Evolutionary conservation across 805 yeast species (phyloP).

Genomic region (Phaffomyces opuntiae): DNA sequence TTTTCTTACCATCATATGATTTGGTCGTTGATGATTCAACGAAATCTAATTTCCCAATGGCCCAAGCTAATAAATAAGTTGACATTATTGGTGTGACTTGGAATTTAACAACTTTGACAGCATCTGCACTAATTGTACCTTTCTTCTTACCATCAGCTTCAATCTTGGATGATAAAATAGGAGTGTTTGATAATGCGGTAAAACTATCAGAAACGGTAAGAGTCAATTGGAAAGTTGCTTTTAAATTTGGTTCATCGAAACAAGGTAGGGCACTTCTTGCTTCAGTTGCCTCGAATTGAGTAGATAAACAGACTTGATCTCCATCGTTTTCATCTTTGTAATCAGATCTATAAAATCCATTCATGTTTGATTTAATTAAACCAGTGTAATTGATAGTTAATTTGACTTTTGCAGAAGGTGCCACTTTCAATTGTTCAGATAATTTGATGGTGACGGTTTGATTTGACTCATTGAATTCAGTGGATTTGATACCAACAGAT

Average conservation of each 20-base stretch:
- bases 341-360: constrained; percentile 70
- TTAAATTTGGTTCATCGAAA: constrained; percentile 76
- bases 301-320: constrained; percentile 67
- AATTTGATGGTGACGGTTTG: constrained; percentile 60
- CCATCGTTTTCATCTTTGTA: constrained; percentile 51
- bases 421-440: constrained; percentile 32
- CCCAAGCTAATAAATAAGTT: constrained; percentile 76
- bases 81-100: constrained; percentile 77
- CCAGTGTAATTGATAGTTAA: constrained; percentile 50
- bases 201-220: constrained; percentile 48
- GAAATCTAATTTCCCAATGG: constrained; percentile 70
- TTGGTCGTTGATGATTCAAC: constrained; percentile 40
- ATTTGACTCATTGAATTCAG: constrained; percentile 38
- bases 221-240: constrained; percentile 62
- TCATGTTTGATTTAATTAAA: constrained; percentile 63
- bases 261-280: constrained; percentile 83
- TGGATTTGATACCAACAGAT: constrained; percentile 21
- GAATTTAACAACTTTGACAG: constrained; percentile 32
- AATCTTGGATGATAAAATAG: constrained; percentile 42
- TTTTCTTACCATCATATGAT: constrained; percentile 44
- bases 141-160: constrained; percentile 41
- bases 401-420: constrained; percentile 30
- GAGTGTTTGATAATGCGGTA: constrained; percentile 64
- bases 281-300: constrained; percentile 82
- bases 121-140: constrained; percentile 31